Conservation (phyloP, 148 eudicot genomes). For the Suaeda aralocaspica region DNA sequence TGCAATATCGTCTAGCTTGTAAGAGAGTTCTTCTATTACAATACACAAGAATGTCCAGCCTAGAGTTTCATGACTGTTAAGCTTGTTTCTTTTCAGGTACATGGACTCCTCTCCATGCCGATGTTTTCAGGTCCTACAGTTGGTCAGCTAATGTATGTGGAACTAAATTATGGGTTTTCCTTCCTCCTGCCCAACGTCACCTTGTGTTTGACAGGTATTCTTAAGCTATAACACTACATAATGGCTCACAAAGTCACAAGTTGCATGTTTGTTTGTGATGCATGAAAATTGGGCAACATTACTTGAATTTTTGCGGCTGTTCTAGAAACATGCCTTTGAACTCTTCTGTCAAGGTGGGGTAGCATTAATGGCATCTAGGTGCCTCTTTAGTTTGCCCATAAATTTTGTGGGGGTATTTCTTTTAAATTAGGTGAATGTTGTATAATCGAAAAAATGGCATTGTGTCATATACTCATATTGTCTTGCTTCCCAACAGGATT, state of each 20-base stretch:
- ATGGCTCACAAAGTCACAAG: background rate
- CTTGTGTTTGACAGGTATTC: constrained; percentile 88
- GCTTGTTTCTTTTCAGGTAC: constrained; percentile 56
- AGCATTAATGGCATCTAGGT: background rate
- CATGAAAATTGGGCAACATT: background rate
- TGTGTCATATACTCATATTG: background rate
- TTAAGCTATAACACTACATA: background rate
- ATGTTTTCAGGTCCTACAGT: constrained; percentile 96
- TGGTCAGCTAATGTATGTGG: constrained; percentile 99
- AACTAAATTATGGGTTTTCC: constrained; percentile 80
- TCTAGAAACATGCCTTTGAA: background rate
- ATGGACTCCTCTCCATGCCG: constrained; percentile 99
- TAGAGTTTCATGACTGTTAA: constrained; percentile 11
- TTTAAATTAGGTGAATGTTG: background rate
- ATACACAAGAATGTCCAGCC: constrained; percentile 1
- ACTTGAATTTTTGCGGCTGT: background rate
- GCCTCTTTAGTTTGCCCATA: too few relatives aligned
- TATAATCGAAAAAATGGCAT: constrained; percentile 6
- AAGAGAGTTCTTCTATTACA: constrained; percentile 18
- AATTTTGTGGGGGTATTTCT: background rate
- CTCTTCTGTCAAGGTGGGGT: background rate
- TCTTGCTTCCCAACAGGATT: background rate
- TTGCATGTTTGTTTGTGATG: background rate
- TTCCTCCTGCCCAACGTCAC: constrained; percentile 72
- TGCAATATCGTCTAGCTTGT: constrained; percentile 26